phyloP scores from a whole-genome alignment of 2,329 filamentous ascomycete species.

The Penicillium glabrum region DNA sequence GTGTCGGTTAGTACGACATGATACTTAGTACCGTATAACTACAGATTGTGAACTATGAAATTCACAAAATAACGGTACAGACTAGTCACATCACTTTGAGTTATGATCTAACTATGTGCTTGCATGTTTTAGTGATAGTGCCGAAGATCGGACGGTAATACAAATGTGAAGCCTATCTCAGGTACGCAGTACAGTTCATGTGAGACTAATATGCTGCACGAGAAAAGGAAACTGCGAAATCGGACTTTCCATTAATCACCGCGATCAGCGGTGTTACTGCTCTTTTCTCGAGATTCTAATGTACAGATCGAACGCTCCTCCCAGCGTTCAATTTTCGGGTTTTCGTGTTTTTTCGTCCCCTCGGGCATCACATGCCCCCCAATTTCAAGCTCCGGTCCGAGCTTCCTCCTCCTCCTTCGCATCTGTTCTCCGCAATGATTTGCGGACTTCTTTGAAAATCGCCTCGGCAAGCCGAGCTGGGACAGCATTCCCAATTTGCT shows the following conservation, averaged over 20 bases:
- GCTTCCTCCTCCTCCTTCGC: conserved; percentile 15
- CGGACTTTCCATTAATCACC: not conserved
- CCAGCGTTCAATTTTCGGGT: not conserved
- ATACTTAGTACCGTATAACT: not conserved
- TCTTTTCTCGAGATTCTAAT: not conserved
- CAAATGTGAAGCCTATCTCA: not conserved
- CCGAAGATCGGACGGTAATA: not conserved
- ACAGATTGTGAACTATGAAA: not conserved
- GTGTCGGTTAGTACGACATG: conserved; percentile 13
- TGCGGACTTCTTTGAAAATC: conserved; percentile 39
- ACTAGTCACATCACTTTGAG: not conserved
- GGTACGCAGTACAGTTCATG: not conserved
- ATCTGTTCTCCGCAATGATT: conserved; percentile 39
- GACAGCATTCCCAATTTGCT: conserved; percentile 78
- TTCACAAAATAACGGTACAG: not conserved
- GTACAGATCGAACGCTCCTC: not conserved
- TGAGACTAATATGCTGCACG: not conserved
- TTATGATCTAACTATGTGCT: not conserved
- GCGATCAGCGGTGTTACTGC: not conserved
- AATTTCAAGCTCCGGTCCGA: not conserved
- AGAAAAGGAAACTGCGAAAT: not conserved
- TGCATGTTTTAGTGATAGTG: not conserved
- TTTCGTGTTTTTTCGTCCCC: not conserved
- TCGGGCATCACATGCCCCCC: not conserved
- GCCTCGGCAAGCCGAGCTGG: conserved; percentile 55